Evolutionary conservation across 257 asterid species (phyloP).

Genomic region (Craterostigma plantagineum): DNA sequence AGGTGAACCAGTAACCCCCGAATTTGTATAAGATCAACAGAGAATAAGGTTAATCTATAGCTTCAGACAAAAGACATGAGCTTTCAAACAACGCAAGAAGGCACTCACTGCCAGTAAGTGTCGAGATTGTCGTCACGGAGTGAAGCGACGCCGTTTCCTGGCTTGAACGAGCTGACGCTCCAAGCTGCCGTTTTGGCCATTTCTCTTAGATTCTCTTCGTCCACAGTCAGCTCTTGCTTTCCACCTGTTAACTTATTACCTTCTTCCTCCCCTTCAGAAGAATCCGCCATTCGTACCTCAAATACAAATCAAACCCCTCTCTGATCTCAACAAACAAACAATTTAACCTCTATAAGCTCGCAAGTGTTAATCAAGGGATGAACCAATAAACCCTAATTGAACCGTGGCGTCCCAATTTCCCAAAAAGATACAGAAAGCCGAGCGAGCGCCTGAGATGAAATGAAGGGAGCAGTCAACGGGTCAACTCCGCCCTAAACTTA

Average conservation of each 20-base stretch:
- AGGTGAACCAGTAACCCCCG: constrained; percentile 3
- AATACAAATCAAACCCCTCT: too few species aligned
- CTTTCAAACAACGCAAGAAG: neutral
- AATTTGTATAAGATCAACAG: neutral
- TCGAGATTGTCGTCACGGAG: constrained; percentile 88
- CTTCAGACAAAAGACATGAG: neutral
- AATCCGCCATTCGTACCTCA: constrained; percentile 43
- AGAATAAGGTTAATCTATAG: neutral
- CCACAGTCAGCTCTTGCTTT: constrained; percentile 40
- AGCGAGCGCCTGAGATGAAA: too few species aligned
- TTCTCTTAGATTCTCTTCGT: constrained; percentile 54
- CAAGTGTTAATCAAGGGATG: too few species aligned
- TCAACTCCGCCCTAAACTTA: too few species aligned
- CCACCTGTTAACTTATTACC: constrained; percentile 64
- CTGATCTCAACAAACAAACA: too few species aligned
- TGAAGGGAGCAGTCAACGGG: too few species aligned
- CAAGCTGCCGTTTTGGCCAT: constrained; percentile 93
- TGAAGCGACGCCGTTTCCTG: constrained; percentile 68
- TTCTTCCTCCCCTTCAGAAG: constrained; percentile 82
- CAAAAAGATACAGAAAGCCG: too few species aligned
- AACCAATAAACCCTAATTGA: too few species aligned
- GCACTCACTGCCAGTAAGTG: constrained; percentile 75
- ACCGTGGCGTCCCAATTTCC: too few species aligned
- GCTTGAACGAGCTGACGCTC: constrained; percentile 96
- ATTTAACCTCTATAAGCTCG: too few species aligned